Evolutionary conservation across 345 rosid genomes (phyloP), one percentile per base, ranked within the genome.

Genomic region (Reutealis trisperma): DNA sequence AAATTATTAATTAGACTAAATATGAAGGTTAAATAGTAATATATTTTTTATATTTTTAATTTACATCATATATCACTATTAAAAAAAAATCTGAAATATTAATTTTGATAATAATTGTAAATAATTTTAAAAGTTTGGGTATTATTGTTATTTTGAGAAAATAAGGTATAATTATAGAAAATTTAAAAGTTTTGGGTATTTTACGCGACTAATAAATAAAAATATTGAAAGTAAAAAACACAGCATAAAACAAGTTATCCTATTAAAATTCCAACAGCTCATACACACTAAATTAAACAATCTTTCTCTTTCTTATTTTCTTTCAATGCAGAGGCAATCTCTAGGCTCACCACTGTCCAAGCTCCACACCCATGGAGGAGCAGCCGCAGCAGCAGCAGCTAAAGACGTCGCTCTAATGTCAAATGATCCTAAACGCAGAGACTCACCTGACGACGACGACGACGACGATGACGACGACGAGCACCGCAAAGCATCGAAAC

Each of bases 281-380:
- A 44, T 14, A 32, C 14, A 7, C 34, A 8, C 32, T 71, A 24
- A 9, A 44, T 7, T 37, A 63, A 12, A 14, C 41, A 5, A 81
- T 57, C 77, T 66, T 79, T 79, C 63, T 76, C 65, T 74, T 63
- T 59, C 77, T 68, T 65, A 57, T 66, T 59, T 77, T 76, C 71
- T 73, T 80, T 71, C 77, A 89, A 95, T 93, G 99, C 99, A 96
- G 74, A 90, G 99, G 51, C 93, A 90, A 55, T 96, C 99, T 16
- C 88, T 92, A 3, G 93, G 97, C 72, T 90, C 99, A 2, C 96
- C 99, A 9, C 82, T 72, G 73, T 83, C 92, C 75, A 91, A 93
- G 90, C 88, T 87, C 80, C 85, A 86, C 78, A 49, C 79, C 89
- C 85, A 92, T 79, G 95, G 92, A 63, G 91, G 22, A 42, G 42